Base-by-base conservation (phyloP, 2,329 filamentous ascomycete species). In the Sporothrix inflata region DNA sequence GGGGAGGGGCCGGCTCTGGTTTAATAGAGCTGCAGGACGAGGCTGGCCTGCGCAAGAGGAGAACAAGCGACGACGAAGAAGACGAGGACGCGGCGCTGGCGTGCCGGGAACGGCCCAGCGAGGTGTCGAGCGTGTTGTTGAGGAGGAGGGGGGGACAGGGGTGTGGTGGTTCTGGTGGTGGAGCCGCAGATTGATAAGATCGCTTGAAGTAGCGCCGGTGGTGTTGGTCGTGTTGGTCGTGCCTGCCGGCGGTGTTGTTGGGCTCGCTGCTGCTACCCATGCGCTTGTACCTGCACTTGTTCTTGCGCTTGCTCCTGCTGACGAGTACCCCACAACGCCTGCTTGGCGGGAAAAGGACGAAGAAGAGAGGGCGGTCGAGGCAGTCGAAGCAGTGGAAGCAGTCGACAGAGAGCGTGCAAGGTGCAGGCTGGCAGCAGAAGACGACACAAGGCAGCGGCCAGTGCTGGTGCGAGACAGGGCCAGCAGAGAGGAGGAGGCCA, bases 121-220 rank as follows among this genome's bases (percentile, higher is more conserved):
- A 66, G 40, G 63, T 24, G 19, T 27, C 60, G 38, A n/a, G 38
- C 11, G 38, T 21, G 38, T 24, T 24, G 30, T 12, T 45, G 40
- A 12, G 7, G 45, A 47, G 14, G 42, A 42, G 9, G 57, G 8
- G 9, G 9, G 60, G 11, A 7, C 60, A 61, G 34, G 60, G 55
- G 60, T 63, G 40, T 49, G 14, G 51, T 60, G 69, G n/a, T n/a
- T n/a, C n/a, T n/a, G n/a, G 40, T 49, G 14, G 57, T 63, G 69
- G 57, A 47, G 45, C 61, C 30, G 42, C 30, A 66, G 60, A 71
- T 71, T 71, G 70, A 71, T 66, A 71, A 71, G 49, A 65, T 71
- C 38, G 61, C 70, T 66, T 66, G 40, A 45, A 34, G 70, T n/a
- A 27, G 70, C 60, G 47, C 30, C 57, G 42, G 69, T 24, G n/a